Percentiles rank a stretch among this genome's conserved stretches.
Conservation (phyloP, 2,329 filamentous ascomycete species). For the Acarospora socialis region DNA sequence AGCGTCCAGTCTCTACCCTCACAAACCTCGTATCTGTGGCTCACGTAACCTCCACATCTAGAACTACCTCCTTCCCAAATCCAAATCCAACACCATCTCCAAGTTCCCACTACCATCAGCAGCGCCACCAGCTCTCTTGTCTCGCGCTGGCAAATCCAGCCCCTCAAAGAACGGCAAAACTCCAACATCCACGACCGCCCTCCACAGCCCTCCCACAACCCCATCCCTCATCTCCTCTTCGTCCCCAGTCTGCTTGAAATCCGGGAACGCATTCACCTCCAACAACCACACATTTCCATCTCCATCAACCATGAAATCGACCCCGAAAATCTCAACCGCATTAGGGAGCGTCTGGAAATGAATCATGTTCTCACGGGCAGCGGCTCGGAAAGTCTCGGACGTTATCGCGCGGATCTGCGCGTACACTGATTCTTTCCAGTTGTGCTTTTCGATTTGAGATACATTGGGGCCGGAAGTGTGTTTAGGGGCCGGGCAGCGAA, state of each 20-base stretch:
- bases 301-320: constrained; percentile 75
- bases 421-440: constrained; percentile 50
- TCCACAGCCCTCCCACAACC: constrained; percentile 64
- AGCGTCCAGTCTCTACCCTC: no score
- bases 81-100: constrained; percentile 27
- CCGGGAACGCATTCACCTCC: constrained; percentile 91
- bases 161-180: constrained; percentile 35
- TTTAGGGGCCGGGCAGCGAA: constrained; percentile 13
- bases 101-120: constrained; percentile 18
- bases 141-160: constrained; percentile 31
- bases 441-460: no score
- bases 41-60: no score
- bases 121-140: constrained; percentile 17
- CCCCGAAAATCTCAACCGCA: constrained; percentile 80
- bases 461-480: constrained; percentile 17
- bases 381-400: constrained; percentile 71
- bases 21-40: no score
- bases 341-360: constrained; percentile 86
- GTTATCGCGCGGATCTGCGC: constrained; percentile 59
- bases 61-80: constrained; percentile 26
- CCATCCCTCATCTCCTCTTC: constrained; percentile 48
- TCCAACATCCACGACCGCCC: constrained; percentile 52
- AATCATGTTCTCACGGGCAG: constrained; percentile 65
- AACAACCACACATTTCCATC: constrained; percentile 56
- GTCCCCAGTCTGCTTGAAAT: constrained; percentile 89